Percentiles rank a stretch among this genome's conserved stretches.
Evolutionary conservation across 768 basidiomycete genomes (phyloP).

Genomic region (Coprinopsis marcescibilis): DNA sequence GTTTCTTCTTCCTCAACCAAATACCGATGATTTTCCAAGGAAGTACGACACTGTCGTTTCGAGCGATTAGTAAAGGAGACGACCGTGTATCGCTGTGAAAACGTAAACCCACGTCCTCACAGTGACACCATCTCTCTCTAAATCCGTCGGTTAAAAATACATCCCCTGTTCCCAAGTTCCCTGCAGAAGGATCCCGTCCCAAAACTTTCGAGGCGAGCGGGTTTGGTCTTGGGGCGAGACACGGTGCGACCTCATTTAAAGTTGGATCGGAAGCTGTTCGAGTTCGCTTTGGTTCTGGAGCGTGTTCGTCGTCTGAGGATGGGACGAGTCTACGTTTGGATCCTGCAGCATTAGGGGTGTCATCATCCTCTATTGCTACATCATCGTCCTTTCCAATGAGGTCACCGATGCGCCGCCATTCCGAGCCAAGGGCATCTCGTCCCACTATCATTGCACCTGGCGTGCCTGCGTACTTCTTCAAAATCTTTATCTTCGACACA

Average conservation of each 20-base stretch:
- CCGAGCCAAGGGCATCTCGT: slow-evolving; percentile 36
- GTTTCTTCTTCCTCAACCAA: slow-evolving; percentile 76
- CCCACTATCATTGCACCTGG: slow-evolving; percentile 62
- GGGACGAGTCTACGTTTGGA: slow-evolving; percentile 49
- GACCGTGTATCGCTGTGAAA: slow-evolving; percentile 1
- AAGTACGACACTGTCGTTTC: slow-evolving; percentile 48
- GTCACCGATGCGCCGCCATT: slow-evolving; percentile 51
- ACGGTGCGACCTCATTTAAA: slow-evolving; percentile 24
- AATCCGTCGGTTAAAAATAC: slow-evolving; percentile 71
- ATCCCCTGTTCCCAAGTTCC: slow-evolving; percentile 55
- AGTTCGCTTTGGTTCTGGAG: slow-evolving; percentile 31
- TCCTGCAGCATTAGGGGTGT: slow-evolving; percentile 22
- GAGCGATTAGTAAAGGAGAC: neutral
- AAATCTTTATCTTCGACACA: slow-evolving; percentile 46
- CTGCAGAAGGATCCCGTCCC: slow-evolving; percentile 17
- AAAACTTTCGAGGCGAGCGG: slow-evolving; percentile 41
- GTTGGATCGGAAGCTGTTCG: slow-evolving; percentile 21
- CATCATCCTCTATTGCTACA: slow-evolving; percentile 23
- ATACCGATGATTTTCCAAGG: slow-evolving; percentile 49
- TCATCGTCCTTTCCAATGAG: slow-evolving; percentile 15
- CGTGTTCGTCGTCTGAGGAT: slow-evolving; percentile 22
- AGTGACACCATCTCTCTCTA: slow-evolving; percentile 76
- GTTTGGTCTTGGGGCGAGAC: slow-evolving; percentile 53
- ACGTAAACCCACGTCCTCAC: slow-evolving; percentile 39
- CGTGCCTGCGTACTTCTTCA: slow-evolving; percentile 64